Evolutionary conservation across 1,139 yeast species (phyloP), one percentile per base, ranked within the genome.

Genomic region (Meyerozyma athensensis): DNA sequence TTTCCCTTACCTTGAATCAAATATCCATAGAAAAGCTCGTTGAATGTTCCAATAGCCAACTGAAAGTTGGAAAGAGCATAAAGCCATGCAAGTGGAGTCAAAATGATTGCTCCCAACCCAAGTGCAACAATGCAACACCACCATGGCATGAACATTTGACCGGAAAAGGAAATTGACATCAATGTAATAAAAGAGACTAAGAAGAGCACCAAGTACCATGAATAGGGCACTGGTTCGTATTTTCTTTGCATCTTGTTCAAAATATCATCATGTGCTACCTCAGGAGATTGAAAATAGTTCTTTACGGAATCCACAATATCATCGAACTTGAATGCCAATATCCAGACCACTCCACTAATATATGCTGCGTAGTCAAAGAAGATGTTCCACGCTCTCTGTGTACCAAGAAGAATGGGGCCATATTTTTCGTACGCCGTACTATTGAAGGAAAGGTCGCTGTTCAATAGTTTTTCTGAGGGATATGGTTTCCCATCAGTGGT

Each of bases 31-130:
- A 71, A 48, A 19, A 73, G 57, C 47, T 72, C 79, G 46, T 73
- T 72, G 48, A 73, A 70, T 0, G 77, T 68, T 2, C 78, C 78
- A 20, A 72, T 67, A 1, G 77, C 74, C 24, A 73, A 53, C 44
- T 73, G 78, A 49, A 73, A 73, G 46, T 72, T 73, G 9, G 77
- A 69, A 18, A 68, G 53, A 0, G 79, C 79, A 44, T 70, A 73
- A 7, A 73, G 52, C 69, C 77, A 73, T 26, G 73, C 64, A 46
- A 73, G 58, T 1, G 79, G 78, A 0, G 70, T 63, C 17, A 73
- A 75, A 22, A 72, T 71, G 3, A 71, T 43, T 0, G 68, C 56
- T 0, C 78, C 78, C 45, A 71, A 53, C 3, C 47, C 39, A 20
- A 73, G 50, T 1, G 72, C 78, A 7, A 72, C 64, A 2, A 72